These are phyloP conservation scores for Sanguinoderma infundibulare DNA, from an alignment of 1,284 basidiomycete genomes.

Conservation along the genomic window DNA sequence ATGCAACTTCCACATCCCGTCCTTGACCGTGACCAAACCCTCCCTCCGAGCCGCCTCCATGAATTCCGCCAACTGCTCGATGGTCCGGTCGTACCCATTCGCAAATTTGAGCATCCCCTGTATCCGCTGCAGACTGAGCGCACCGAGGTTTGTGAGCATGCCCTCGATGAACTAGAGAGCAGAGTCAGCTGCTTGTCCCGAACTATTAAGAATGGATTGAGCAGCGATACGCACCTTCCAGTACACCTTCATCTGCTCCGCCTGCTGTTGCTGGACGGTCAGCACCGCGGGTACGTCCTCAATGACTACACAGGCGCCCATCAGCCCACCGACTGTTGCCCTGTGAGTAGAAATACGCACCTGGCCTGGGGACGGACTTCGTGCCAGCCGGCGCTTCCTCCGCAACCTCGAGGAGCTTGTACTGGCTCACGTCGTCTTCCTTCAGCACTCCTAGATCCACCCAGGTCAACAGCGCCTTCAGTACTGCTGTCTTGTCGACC, in stretches of 20 bases:
- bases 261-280: constrained; percentile 74
- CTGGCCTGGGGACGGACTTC: constrained; percentile 27
- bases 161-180: constrained; percentile 73
- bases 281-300: constrained; percentile 57
- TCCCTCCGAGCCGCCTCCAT: constrained; percentile 81
- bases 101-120: constrained; percentile 85
- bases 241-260: constrained; percentile 83
- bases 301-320: constrained; percentile 25
- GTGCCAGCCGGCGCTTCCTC: constrained; percentile 31
- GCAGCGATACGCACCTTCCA: constrained; percentile 74
- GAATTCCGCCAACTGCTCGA: constrained; percentile 77
- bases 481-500: constrained; percentile 63
- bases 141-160: constrained; percentile 83
- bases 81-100: constrained; percentile 75
- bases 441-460: constrained; percentile 80
- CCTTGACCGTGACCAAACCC: constrained; percentile 70
- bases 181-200: neutral
- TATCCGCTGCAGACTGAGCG: constrained; percentile 74
- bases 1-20: constrained; percentile 76
- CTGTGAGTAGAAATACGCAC: constrained; percentile 1
- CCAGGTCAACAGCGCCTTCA: constrained; percentile 85
- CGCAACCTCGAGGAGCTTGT: constrained; percentile 65
- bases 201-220: neutral
- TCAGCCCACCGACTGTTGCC: constrained; percentile 5
- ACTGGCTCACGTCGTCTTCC: constrained; percentile 61